Conservation (phyloP, 257 asterid genomes). For the Paraleonurus japonicus region DNA sequence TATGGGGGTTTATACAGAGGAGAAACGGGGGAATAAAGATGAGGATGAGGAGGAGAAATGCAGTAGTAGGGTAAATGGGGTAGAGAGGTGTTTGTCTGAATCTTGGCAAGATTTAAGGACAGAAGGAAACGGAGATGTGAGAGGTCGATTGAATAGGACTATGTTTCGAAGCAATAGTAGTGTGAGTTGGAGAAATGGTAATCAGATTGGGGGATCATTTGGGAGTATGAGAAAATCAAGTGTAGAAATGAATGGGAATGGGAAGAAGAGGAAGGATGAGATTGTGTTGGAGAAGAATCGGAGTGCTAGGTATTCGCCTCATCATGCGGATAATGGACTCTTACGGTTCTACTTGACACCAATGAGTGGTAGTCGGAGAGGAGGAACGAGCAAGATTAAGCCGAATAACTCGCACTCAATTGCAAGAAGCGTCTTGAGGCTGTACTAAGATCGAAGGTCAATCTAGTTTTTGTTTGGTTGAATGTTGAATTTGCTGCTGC, state of each 20-base stretch:
- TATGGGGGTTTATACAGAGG: slow-evolving; percentile 72
- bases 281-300: slow-evolving; percentile 76
- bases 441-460: slow-evolving; percentile 52
- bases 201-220: slow-evolving; percentile 51
- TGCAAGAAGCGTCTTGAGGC: slow-evolving; percentile 68
- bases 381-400: slow-evolving; percentile 51
- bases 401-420: slow-evolving; percentile 63
- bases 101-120: slow-evolving; percentile 71
- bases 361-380: slow-evolving; percentile 71
- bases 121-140: slow-evolving; percentile 37
- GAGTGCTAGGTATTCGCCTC: slow-evolving; percentile 79
- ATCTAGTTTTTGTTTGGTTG: slow-evolving; percentile 29
- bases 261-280: slow-evolving; percentile 57
- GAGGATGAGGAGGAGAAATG: slow-evolving; percentile 53
- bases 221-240: slow-evolving; percentile 63
- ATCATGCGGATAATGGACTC: slow-evolving; percentile 71
- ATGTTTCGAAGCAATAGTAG: slow-evolving; percentile 76
- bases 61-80: slow-evolving; percentile 65
- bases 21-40: slow-evolving; percentile 39
- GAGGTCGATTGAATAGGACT: slow-evolving; percentile 46
- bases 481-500: slow-evolving; percentile 27
- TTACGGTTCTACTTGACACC: slow-evolving; percentile 83
- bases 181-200: slow-evolving; percentile 65
- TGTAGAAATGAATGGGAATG: slow-evolving; percentile 49
- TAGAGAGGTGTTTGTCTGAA: slow-evolving; percentile 67